Base-by-base conservation (phyloP, 148 eudicot species). In the Nyssa sinensis region DNA sequence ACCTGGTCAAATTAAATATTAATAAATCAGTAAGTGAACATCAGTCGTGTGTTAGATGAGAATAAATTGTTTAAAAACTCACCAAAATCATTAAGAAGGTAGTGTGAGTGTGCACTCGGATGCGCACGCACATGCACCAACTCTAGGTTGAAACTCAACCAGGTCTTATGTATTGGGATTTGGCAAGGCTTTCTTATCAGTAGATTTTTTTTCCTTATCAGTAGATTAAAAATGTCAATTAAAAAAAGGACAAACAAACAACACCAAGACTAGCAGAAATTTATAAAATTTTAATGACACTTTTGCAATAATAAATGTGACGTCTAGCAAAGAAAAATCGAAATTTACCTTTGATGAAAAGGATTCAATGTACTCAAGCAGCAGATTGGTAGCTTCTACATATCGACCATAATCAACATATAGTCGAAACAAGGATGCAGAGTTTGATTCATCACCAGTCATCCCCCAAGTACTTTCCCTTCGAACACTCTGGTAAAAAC, bases 361-460 rank as follows among this genome's bases (percentile, higher is more conserved):
- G 31, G 83, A 87, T 77, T 88, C 98, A 30, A 87, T 79, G 77
- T 86, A 91, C 60, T 89, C 91, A 35, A 95, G 76, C 77, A 95
- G 78, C n/a, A 95, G 82, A 78, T 89, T 93, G 41, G 89, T 87
- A 69, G 99, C 99, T 79, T 93, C 99, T 25, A 88, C 77, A 80
- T 80, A 91, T 71, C 98, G 89, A 33, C 94, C 93, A 78, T 95
- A 91, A 80, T 93, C 88, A 77, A 93, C 93, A 81, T 89, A 95
- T 67, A 95, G 80, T 65, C 89, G 83, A 66, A 95, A 88, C 77
- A 95, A 86, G 69, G 98, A 84, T 62, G 99, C 93, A 67, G 99
- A 88, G 79, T 77, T 81, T 37, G 89, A 90, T 79, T 93, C 99
- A 78, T 76, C 86, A 62, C 99, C 99, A 73, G 88, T 74, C 99